Percentiles rank a stretch among this genome's conserved stretches.
phyloP scores from a whole-genome alignment of 2,329 filamentous ascomycete species.

The Verticillium nubilum region DNA sequence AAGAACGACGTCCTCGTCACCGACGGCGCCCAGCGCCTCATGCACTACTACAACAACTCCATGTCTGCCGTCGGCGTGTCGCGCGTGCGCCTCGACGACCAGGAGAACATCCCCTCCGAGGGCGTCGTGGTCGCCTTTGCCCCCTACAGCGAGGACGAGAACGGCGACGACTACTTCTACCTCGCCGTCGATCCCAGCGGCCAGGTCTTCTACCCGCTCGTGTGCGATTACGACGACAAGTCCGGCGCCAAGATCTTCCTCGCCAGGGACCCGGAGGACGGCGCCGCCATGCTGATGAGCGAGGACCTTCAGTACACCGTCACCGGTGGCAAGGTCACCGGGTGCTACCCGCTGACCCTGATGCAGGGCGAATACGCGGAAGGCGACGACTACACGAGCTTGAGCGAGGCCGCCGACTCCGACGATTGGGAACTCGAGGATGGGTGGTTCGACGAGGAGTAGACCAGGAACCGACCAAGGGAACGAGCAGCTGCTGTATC shows the following conservation, averaged over 20 bases:
- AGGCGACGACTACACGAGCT: background rate
- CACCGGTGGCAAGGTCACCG: conserved; percentile 18
- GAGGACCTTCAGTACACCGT: conserved; percentile 17
- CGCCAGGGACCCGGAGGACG: conserved; percentile 16
- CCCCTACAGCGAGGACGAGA: conserved; percentile 5
- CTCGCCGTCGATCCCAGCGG: conserved; percentile 14
- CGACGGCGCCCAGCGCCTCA: conserved; percentile 16
- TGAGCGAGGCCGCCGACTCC: background rate
- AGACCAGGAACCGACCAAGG: background rate
- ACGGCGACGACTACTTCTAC: conserved; percentile 12
- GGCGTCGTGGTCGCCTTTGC: conserved; percentile 14
- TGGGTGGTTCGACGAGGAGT: background rate
- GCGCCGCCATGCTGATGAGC: conserved; percentile 15
- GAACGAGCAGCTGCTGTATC: background rate
- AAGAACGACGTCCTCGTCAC: conserved; percentile 13
- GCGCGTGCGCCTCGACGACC: conserved; percentile 18
- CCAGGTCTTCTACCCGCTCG: conserved; percentile 19
- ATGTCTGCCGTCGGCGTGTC: conserved; percentile 24
- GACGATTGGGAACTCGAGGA: background rate
- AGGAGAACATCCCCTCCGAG: conserved; percentile 9
- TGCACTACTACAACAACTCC: conserved; percentile 27
- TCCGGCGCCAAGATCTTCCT: conserved; percentile 20
- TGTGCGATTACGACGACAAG: conserved; percentile 20
- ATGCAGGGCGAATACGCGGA: background rate
- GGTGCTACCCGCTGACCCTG: background rate